Percentiles rank a stretch among this genome's conserved stretches.
These are phyloP conservation scores for Marasmius fiardii DNA, from an alignment of 1,284 basidiomycete species.

Conservation along the genomic window DNA sequence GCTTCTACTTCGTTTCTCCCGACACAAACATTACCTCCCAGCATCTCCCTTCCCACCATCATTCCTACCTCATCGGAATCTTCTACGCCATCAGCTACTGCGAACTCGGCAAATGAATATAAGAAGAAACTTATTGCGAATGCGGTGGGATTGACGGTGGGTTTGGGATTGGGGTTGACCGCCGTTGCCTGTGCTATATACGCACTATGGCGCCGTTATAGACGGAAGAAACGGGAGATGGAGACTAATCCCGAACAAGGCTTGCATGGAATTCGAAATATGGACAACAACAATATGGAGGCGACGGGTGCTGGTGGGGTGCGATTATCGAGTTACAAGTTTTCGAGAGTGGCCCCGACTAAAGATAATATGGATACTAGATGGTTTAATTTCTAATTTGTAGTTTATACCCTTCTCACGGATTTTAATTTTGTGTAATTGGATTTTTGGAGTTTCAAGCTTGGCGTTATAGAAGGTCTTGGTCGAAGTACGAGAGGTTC, in stretches of 20 bases:
- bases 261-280: background rate
- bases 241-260: background rate
- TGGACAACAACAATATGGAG: background rate
- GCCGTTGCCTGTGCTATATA: conserved; percentile 25
- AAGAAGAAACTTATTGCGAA: conserved; percentile 24
- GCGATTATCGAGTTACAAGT: too few relatives aligned
- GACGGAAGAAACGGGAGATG: conserved; percentile 11
- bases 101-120: conserved; percentile 11
- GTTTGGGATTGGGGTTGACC: conserved; percentile 37
- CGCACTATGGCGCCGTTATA: conserved; percentile 28
- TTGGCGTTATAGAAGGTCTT: too few relatives aligned
- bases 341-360: too few relatives aligned
- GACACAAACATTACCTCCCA: conserved; percentile 34
- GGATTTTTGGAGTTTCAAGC: too few relatives aligned
- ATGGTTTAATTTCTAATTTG: conserved; percentile 1
- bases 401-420: too few relatives aligned
- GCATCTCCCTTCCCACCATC: conserved; percentile 29
- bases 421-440: too few relatives aligned
- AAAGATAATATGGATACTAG: conserved; percentile 5
- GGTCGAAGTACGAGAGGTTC: too few relatives aligned
- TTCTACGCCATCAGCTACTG: conserved; percentile 14
- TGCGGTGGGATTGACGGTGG: conserved; percentile 37
- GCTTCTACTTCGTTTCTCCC: conserved; percentile 38
- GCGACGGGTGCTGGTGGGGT: too few relatives aligned
- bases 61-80: conserved; percentile 19